Evolutionary conservation across 169 alveolate species (phyloP).

Genomic region (Cryptosporidium ryanae): DNA sequence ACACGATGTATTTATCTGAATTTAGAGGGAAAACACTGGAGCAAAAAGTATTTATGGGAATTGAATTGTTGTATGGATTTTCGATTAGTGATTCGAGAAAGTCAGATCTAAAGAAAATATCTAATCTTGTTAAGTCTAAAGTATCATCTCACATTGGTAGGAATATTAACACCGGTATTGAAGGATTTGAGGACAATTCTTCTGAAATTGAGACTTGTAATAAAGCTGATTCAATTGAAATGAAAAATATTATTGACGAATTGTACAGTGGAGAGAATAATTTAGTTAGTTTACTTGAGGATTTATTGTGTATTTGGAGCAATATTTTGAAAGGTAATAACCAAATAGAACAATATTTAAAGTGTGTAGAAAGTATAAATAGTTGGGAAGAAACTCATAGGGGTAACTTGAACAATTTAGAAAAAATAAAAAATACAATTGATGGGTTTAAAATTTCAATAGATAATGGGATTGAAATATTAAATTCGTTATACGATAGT

Average conservation of each 20-base stretch:
- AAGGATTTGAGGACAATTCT: neutral
- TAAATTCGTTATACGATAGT: neutral
- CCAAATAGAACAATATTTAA: neutral
- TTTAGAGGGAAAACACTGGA: neutral
- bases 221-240: neutral
- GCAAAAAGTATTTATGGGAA: slow-evolving; percentile 17
- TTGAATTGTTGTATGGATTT: slow-evolving; percentile 29
- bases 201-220: slow-evolving; percentile 11
- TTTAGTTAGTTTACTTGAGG: neutral
- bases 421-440: neutral
- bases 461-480: neutral
- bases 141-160: slow-evolving; percentile 41
- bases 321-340: neutral
- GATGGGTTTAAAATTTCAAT: neutral
- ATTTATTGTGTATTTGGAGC: neutral
- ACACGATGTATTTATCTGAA: no score
- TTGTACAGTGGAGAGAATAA: neutral
- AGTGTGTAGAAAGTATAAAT: neutral
- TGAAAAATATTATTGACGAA: slow-evolving; percentile 15
- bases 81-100: slow-evolving; percentile 35
- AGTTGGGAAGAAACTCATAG: neutral
- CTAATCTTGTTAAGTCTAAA: slow-evolving; percentile 57
- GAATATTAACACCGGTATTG: slow-evolving; percentile 5
- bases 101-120: slow-evolving; percentile 49
- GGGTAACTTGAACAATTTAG: slow-evolving; percentile 4